Base-by-base conservation (phyloP, 768 basidiomycete genomes). In the Pleurotus giganteus region DNA sequence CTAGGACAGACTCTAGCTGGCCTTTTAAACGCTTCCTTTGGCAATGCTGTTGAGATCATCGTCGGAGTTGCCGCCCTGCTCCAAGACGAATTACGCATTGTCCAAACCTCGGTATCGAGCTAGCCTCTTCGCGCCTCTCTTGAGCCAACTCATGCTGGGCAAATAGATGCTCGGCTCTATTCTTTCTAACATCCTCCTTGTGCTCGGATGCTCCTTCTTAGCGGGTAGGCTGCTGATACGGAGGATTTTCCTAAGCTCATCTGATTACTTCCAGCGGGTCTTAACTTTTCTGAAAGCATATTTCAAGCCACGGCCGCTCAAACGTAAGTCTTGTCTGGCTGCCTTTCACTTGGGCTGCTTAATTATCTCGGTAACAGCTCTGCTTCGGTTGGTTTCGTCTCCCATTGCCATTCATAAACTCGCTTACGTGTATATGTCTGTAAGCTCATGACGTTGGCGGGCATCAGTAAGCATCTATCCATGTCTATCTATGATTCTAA, bases 231-330 rank as follows among this genome's bases (percentile, higher is more conserved):
- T 26, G 24, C n/a, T n/a, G n/a, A n/a, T n/a, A n/a, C n/a, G n/a
- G n/a, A n/a, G 21, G 7, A 5, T 28, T 39, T 27, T 29, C 39
- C 19, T 15, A 9, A 17, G 27, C 19, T 28, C 19, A 15, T 3
- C 17, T 17, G 1, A 8, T 17, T 11, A 8, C 24, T 13, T 26
- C 11, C 53, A 85, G 89, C 87, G 58, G 93, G 93, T 2, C 69
- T 83, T 58, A 78, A 79, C 58, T 82, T 73, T 55, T 59, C 69
- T 12, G 87, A 95, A 66, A 87, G 88, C 52, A 70, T 71, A 31
- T 98, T 98, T 73, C 83, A 88, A 59, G 78, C 79, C 24, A 93
- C 89, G 15, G 93, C 91, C 27, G 94, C 94, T 24, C 94, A 95
- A 74, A 84, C 92, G 84, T 91, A 61, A 65, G 86, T 77, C 6